A percentile compares a stretch with the other conserved stretches of the same genome.
Conservation (phyloP, 805 yeast species). For the Cyberlindnera euphorbiae region DNA sequence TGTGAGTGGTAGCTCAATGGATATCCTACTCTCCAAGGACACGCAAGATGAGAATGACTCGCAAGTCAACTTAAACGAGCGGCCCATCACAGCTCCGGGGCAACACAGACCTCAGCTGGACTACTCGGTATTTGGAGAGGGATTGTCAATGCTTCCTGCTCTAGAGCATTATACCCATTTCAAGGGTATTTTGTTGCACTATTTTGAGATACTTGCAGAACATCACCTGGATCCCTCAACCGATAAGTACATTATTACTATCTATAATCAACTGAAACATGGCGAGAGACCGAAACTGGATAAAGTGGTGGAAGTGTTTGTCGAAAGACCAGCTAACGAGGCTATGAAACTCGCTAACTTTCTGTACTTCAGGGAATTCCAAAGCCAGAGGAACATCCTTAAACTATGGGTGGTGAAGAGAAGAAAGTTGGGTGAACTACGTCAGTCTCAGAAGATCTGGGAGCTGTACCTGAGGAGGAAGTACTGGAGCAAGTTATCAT, state of each 20-base stretch:
- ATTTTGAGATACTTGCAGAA: slow-evolving; percentile 12
- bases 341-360: slow-evolving; percentile 25
- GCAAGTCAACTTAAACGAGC: no score
- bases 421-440: slow-evolving; percentile 16
- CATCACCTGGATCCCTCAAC: slow-evolving; percentile 15
- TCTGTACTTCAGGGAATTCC: slow-evolving; percentile 13
- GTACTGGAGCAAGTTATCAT: slow-evolving; percentile 8
- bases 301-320: slow-evolving; percentile 19
- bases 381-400: slow-evolving; percentile 4
- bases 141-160: slow-evolving; percentile 9
- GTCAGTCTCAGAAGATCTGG: slow-evolving; percentile 17
- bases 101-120: slow-evolving; percentile 6
- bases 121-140: slow-evolving; percentile 7
- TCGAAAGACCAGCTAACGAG: slow-evolving; percentile 19
- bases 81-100: slow-evolving; percentile 6
- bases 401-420: slow-evolving; percentile 20
- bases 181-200: slow-evolving; percentile 15
- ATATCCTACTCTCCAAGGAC: slow-evolving; percentile 7
- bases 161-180: slow-evolving; percentile 12
- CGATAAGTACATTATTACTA: slow-evolving; percentile 22
- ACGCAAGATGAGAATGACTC: slow-evolving; percentile 1
- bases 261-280: slow-evolving; percentile 19
- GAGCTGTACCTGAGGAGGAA: slow-evolving; percentile 16
- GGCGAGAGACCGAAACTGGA: slow-evolving; percentile 10
- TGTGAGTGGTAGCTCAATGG: slow-evolving; percentile 23